A percentile compares a stretch with the other conserved stretches of the same genome.
Conservation (phyloP, 495 filamentous ascomycete species). For the Lepraria neglecta region DNA sequence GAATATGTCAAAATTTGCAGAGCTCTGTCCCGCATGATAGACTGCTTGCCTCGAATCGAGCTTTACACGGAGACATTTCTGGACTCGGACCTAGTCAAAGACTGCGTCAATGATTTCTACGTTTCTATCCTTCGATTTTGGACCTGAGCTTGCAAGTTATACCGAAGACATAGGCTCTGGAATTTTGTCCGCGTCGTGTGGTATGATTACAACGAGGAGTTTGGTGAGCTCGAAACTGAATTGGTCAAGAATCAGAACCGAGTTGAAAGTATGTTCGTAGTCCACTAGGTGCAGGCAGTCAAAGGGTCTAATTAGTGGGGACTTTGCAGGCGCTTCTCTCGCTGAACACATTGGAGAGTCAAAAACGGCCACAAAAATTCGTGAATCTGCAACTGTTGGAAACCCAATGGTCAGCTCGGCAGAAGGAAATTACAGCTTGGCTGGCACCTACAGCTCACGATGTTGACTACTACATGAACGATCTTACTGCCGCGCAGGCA, state of each 20-base stretch:
- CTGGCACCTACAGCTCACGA: constrained; percentile 8
- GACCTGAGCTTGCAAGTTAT: constrained; percentile 2
- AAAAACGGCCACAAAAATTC: not conserved
- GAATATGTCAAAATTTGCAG: constrained; percentile 10
- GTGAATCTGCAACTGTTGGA: constrained; percentile 1
- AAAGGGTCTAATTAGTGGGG: not conserved
- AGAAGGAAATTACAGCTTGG: constrained; percentile 3
- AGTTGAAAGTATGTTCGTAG: not conserved
- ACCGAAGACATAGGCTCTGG: constrained; percentile 2
- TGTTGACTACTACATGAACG: constrained; percentile 8
- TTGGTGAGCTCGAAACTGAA: constrained; percentile 1
- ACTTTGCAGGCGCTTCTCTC: not conserved
- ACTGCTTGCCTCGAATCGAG: constrained; percentile 11
- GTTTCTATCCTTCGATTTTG: constrained; percentile 1
- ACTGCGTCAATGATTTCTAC: constrained; percentile 1
- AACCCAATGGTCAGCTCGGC: not conserved
- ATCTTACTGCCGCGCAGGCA: constrained; percentile 2
- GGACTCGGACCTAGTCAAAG: not conserved
- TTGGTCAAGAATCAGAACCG: not conserved
- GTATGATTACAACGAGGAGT: not conserved
- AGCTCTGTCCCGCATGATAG: constrained; percentile 1
- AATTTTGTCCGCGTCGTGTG: not conserved
- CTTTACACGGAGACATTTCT: constrained; percentile 8
- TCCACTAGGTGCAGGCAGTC: too few species aligned
- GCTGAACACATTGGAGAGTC: constrained; percentile 2